A percentile compares a stretch with the other conserved stretches of the same genome.
Conservation (phyloP, 2,329 filamentous ascomycete genomes). For the Neurospora crassa region DNA sequence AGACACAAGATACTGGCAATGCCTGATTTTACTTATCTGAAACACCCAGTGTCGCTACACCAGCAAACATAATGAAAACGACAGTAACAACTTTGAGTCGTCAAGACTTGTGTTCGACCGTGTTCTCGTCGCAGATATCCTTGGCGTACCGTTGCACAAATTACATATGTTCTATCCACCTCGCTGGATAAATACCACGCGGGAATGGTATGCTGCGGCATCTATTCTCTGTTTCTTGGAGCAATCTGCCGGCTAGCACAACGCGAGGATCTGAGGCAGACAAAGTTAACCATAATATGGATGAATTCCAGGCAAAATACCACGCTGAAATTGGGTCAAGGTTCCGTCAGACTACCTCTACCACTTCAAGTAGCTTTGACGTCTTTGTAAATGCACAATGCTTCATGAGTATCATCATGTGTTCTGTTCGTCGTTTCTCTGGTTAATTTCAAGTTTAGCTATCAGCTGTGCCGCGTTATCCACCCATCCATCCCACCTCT, state of each 20-base stretch:
- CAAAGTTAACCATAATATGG: slow-evolving; percentile 11
- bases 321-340: background rate
- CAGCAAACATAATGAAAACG: background rate
- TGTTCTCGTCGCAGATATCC: background rate
- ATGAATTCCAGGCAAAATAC: slow-evolving; percentile 12
- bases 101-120: background rate
- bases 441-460: background rate
- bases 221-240: slow-evolving; percentile 1
- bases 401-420: background rate
- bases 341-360: background rate
- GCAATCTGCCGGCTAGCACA: background rate
- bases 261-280: background rate
- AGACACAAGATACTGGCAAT: background rate
- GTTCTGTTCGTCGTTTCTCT: background rate
- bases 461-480: background rate
- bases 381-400: background rate
- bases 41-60: background rate
- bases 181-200: background rate
- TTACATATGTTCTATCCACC: background rate
- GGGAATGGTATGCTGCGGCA: background rate
- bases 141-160: background rate
- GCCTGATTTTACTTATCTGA: background rate
- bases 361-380: background rate
- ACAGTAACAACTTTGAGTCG: background rate
- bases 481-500: background rate